Conservation (phyloP, 1,139 yeast species). For the Candida sojae region DNA sequence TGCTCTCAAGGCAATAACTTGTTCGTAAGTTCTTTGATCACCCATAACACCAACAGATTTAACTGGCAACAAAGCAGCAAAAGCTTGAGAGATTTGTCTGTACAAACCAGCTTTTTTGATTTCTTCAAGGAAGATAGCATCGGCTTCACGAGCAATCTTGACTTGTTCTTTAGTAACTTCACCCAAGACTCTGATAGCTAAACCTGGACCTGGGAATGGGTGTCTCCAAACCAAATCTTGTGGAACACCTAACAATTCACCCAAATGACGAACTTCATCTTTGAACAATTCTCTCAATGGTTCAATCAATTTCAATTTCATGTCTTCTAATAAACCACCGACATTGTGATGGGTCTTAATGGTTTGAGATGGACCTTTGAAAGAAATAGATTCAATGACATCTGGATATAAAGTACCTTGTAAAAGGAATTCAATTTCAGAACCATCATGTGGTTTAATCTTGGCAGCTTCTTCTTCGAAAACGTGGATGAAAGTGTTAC, state of each 20-base stretch:
- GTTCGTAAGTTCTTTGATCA: slow-evolving; percentile 98
- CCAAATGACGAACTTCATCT: slow-evolving; percentile 97
- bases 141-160: slow-evolving; percentile 97
- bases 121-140: slow-evolving; percentile 92
- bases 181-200: slow-evolving; percentile 96
- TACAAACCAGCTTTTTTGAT: slow-evolving; percentile 91
- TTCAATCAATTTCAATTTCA: slow-evolving; percentile 97
- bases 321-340: slow-evolving; percentile 95
- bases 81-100: slow-evolving; percentile 93
- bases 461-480: slow-evolving; percentile 95
- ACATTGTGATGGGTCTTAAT: slow-evolving; percentile 99
- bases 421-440: slow-evolving; percentile 86
- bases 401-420: slow-evolving; percentile 99
- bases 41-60: slow-evolving; percentile 99
- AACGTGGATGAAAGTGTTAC: slow-evolving; percentile 95
- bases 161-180: slow-evolving; percentile 93
- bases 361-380: slow-evolving; percentile 98
- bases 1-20: slow-evolving; percentile 97
- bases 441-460: slow-evolving; percentile 86
- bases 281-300: slow-evolving; percentile 98
- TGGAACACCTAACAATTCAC: slow-evolving; percentile 92
- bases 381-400: slow-evolving; percentile 96
- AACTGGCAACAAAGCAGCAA: slow-evolving; percentile 95
- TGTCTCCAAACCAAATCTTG: slow-evolving; percentile 99
- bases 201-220: slow-evolving; percentile 99